A percentile compares a stretch with the other conserved stretches of the same genome.
Conservation (phyloP, 2,329 filamentous ascomycete genomes). For the Sarocladium brachiariae region DNA sequence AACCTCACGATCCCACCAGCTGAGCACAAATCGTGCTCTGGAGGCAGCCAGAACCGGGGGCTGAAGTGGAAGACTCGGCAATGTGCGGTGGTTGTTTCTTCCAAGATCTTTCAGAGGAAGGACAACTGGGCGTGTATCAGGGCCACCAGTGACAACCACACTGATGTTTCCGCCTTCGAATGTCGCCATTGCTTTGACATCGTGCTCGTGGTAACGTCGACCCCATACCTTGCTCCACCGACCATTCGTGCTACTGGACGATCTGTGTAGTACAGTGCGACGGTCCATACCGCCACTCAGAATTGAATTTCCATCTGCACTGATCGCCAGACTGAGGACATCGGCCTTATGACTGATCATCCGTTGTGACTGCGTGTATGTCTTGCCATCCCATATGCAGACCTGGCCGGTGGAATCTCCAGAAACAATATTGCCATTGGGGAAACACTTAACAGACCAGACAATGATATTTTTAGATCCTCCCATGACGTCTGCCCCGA, state of each 20-base stretch:
- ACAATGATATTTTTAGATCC: slow-evolving; percentile 81
- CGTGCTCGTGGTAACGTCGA: slow-evolving; percentile 81
- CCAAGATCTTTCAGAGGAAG: slow-evolving; percentile 67
- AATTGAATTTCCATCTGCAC: slow-evolving; percentile 71
- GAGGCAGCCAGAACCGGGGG: slow-evolving; percentile 67
- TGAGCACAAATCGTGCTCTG: slow-evolving; percentile 68
- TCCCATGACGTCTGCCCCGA: slow-evolving; percentile 70
- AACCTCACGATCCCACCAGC: slow-evolving; percentile 88
- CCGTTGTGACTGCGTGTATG: slow-evolving; percentile 79
- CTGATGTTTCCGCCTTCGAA: slow-evolving; percentile 82
- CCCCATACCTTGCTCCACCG: slow-evolving; percentile 86
- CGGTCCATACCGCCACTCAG: slow-evolving; percentile 90
- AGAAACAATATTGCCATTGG: slow-evolving; percentile 84
- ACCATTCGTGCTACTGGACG: slow-evolving; percentile 49
- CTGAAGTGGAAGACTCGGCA: slow-evolving; percentile 78
- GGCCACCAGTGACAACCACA: slow-evolving; percentile 84
- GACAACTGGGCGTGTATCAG: slow-evolving; percentile 77
- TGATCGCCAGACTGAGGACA: slow-evolving; percentile 79
- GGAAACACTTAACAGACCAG: slow-evolving; percentile 86
- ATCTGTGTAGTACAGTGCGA: slow-evolving; percentile 75
- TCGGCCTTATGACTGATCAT: slow-evolving; percentile 85
- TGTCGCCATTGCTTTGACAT: slow-evolving; percentile 89
- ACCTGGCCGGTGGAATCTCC: slow-evolving; percentile 93
- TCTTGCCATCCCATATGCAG: slow-evolving; percentile 88
- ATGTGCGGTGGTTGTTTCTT: slow-evolving; percentile 74